Conservation (phyloP, 1,284 basidiomycete genomes). For the Caloboletus firmus region DNA sequence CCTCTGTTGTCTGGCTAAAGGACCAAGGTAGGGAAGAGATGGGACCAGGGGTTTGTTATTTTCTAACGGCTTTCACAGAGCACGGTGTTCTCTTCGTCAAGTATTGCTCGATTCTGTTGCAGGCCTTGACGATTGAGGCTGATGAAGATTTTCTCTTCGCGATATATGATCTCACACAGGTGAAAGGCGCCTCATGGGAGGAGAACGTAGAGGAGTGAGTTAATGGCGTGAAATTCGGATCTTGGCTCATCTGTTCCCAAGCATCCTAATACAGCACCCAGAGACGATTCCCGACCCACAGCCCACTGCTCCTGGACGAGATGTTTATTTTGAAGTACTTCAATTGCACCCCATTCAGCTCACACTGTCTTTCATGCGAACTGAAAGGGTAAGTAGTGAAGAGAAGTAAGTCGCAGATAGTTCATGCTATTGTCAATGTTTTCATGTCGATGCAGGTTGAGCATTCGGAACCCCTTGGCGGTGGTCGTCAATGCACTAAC, state of each 20-base stretch:
- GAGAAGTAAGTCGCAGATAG: slow-evolving; percentile 68
- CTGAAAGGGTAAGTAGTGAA: slow-evolving; percentile 89
- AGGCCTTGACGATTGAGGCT: slow-evolving; percentile 92
- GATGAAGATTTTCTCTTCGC: slow-evolving; percentile 98
- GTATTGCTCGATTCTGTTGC: slow-evolving; percentile 92
- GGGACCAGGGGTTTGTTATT: not conserved
- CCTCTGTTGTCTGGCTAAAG: slow-evolving; percentile 86
- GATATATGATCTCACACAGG: slow-evolving; percentile 88
- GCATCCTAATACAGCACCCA: slow-evolving; percentile 76
- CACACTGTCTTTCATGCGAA: slow-evolving; percentile 95
- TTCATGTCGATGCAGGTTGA: slow-evolving; percentile 50
- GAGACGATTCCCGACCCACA: slow-evolving; percentile 81
- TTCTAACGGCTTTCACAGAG: slow-evolving; percentile 45
- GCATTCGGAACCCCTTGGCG: slow-evolving; percentile 88
- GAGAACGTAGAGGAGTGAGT: slow-evolving; percentile 73
- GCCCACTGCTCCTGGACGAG: slow-evolving; percentile 62
- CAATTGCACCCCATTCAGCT: slow-evolving; percentile 95
- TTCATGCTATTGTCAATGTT: slow-evolving; percentile 3
- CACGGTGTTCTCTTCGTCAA: slow-evolving; percentile 98
- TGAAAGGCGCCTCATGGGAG: slow-evolving; percentile 90
- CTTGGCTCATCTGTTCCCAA: slow-evolving; percentile 36
- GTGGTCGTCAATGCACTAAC: slow-evolving; percentile 94
- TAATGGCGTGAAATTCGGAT: not conserved
- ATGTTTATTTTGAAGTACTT: slow-evolving; percentile 96
- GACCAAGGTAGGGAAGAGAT: slow-evolving; percentile 70